Evolutionary conservation across 2,329 filamentous ascomycete species (phyloP).

Genomic region (Microdochium trichocladiopsis): DNA sequence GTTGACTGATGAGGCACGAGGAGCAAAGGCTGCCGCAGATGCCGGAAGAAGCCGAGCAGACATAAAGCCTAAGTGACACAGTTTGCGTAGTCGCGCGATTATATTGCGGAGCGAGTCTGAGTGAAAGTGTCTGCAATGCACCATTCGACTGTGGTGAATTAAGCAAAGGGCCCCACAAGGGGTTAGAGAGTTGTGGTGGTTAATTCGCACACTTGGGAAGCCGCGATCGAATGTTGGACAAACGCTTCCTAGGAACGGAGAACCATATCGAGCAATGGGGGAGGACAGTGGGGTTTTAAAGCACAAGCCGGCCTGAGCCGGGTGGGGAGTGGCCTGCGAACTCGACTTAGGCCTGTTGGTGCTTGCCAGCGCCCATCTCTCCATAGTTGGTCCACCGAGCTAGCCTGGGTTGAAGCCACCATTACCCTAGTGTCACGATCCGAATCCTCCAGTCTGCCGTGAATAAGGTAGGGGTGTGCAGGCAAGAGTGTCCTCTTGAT

Average conservation of each 20-base stretch:
- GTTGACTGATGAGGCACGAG: conserved; percentile 81
- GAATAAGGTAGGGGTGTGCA: too few species aligned
- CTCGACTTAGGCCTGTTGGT: too few species aligned
- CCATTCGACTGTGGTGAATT: conserved; percentile 14
- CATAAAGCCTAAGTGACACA: conserved; percentile 47
- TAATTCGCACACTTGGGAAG: conserved; percentile 53
- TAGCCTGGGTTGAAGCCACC: too few species aligned
- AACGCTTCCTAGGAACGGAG: conserved; percentile 48
- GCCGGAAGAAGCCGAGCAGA: conserved; percentile 88
- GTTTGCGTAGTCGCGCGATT: not conserved
- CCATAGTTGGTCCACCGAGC: too few species aligned
- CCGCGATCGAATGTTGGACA: conserved; percentile 49
- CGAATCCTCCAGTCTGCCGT: too few species aligned
- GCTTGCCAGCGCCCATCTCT: too few species aligned
- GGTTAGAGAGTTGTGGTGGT: conserved; percentile 17
- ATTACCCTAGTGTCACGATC: too few species aligned
- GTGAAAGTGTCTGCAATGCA: conserved; percentile 9
- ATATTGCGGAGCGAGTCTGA: not conserved
- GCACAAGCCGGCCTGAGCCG: too few species aligned
- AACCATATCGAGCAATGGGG: conserved; percentile 37
- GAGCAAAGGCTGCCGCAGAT: conserved; percentile 93
- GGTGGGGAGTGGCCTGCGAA: too few species aligned
- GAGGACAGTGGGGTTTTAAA: conserved; percentile 43
- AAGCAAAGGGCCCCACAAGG: conserved; percentile 46
- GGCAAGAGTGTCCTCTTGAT: too few species aligned